phyloP scores from a whole-genome alignment of 192 early-diverging fungal species.

The Coemansia furcata region DNA sequence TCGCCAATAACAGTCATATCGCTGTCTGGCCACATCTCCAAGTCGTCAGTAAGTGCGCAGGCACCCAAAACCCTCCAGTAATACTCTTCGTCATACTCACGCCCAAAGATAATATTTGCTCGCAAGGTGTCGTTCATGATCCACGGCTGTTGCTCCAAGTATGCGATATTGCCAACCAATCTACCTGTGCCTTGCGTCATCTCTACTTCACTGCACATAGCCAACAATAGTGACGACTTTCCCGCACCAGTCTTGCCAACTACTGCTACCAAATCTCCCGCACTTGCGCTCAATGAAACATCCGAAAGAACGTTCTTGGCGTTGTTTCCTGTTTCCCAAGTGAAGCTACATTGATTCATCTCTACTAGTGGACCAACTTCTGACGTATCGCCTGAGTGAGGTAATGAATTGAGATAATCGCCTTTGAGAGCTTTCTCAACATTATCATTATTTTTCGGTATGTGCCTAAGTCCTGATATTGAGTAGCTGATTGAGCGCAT shows the following conservation, averaged over 20 bases:
- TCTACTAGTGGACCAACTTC: background rate
- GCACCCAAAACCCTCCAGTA: constrained; percentile 63
- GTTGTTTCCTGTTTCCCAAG: background rate
- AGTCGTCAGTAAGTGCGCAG: constrained; percentile 63
- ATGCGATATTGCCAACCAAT: constrained; percentile 19
- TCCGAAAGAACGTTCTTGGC: constrained; percentile 5
- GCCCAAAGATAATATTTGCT: constrained; percentile 81
- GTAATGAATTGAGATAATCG: constrained; percentile 24
- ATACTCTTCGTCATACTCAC: constrained; percentile 51
- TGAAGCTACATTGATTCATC: constrained; percentile 19
- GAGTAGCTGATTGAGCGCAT: too few relatives aligned
- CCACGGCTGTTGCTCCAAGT: constrained; percentile 26
- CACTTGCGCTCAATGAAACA: constrained; percentile 1
- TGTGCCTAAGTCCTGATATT: too few relatives aligned
- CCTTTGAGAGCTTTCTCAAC: constrained; percentile 19
- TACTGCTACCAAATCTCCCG: constrained; percentile 55
- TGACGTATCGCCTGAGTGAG: background rate
- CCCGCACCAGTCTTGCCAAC: constrained; percentile 61
- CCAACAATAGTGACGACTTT: constrained; percentile 61
- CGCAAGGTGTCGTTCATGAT: constrained; percentile 58
- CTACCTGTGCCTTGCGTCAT: constrained; percentile 31
- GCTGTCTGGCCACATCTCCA: constrained; percentile 58
- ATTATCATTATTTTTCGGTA: background rate
- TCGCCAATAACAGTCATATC: constrained; percentile 73
- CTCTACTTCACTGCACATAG: constrained; percentile 57